Conservation (phyloP, 805 yeast species). For the Barnettozyma salicaria region DNA sequence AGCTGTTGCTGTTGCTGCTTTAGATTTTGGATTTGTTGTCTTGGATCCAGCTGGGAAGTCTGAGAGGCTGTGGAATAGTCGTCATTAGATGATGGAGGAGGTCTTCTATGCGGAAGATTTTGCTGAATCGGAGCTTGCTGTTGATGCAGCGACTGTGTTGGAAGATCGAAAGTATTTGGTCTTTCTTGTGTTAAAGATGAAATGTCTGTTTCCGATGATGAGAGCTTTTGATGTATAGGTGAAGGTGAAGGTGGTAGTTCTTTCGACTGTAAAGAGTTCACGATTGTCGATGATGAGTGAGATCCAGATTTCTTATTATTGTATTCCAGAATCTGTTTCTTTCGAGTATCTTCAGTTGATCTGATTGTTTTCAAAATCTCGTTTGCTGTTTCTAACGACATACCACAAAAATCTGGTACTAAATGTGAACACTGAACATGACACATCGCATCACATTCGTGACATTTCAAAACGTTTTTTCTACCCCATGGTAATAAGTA, state of each 20-base stretch:
- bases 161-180: conserved; percentile 6
- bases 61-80: conserved; percentile 1
- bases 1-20: conserved; percentile 7
- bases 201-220: not conserved
- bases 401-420: conserved; percentile 98
- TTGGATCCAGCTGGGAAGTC: not conserved
- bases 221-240: not conserved
- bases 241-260: conserved; percentile 4
- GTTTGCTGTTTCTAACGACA: conserved; percentile 96
- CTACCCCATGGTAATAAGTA: conserved; percentile 92
- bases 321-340: conserved; percentile 18
- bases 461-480: conserved; percentile 86
- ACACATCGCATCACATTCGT: conserved; percentile 92
- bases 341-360: conserved; percentile 47
- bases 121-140: conserved; percentile 13
- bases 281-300: conserved; percentile 13
- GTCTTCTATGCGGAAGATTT: conserved; percentile 22
- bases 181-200: conserved; percentile 3
- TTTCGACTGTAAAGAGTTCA: conserved; percentile 1
- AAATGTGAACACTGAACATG: conserved; percentile 88
- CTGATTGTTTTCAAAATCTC: conserved; percentile 80
- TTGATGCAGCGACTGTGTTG: conserved; percentile 16
- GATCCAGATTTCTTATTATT: conserved; percentile 12
- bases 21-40: not conserved
- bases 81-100: conserved; percentile 17